These are phyloP conservation scores for Erodium moschatum DNA, from an alignment of 441 rosid genomes.

Conservation along the genomic window DNA sequence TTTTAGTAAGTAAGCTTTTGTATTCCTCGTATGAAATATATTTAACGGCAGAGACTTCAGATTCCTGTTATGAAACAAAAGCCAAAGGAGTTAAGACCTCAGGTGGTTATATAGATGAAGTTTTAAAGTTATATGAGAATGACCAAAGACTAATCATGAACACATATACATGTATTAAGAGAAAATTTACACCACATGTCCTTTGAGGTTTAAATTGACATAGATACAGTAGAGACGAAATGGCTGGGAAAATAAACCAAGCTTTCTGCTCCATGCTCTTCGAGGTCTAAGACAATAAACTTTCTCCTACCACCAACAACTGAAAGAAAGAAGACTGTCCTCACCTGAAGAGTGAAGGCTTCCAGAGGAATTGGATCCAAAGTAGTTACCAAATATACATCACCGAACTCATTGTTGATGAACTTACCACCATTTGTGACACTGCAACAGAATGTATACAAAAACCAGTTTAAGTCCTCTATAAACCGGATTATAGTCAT, in stretches of 20 bases:
- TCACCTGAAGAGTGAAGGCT: constrained; percentile 90
- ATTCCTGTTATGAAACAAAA: constrained; percentile 35
- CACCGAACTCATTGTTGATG: constrained; percentile 75
- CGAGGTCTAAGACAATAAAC: not conserved
- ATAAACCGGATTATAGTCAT: not conserved
- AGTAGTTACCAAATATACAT: constrained; percentile 77
- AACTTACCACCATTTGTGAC: constrained; percentile 57
- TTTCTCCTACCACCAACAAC: not conserved
- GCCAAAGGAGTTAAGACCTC: constrained; percentile 19
- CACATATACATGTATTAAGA: not conserved
- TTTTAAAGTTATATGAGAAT: not conserved
- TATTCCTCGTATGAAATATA: constrained; percentile 59
- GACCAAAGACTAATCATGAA: constrained; percentile 8
- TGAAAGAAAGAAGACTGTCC: constrained; percentile 7
- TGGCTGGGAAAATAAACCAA: not conserved
- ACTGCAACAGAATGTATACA: constrained; percentile 35
- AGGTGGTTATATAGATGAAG: constrained; percentile 11
- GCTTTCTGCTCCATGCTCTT: not conserved
- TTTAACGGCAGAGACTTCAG: constrained; percentile 87
- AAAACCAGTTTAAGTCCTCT: not conserved
- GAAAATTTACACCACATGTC: not conserved
- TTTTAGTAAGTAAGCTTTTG: constrained; percentile 47
- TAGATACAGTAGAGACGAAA: not conserved
- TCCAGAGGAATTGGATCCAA: constrained; percentile 73
- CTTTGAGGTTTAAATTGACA: not conserved